Evolutionary conservation across 192 early-diverging fungal species (phyloP).

Genomic region (Coemansia sp.): DNA sequence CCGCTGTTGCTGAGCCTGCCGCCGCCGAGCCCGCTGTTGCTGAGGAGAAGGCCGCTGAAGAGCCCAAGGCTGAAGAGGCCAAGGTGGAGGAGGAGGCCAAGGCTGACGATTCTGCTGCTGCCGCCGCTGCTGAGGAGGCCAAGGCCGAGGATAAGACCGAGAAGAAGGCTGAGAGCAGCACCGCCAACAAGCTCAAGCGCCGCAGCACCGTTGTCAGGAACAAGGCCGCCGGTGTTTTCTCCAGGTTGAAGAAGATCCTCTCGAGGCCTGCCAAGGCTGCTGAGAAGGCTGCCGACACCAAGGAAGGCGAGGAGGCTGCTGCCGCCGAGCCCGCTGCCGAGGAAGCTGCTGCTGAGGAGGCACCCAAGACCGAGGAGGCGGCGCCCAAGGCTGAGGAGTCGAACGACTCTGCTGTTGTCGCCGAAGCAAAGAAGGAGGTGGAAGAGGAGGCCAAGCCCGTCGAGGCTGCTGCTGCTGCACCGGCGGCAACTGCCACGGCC

Average conservation of each 20-base stretch:
- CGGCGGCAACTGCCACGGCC: conserved; percentile 39
- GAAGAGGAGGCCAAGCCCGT: conserved; percentile 17
- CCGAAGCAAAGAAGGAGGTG: conserved; percentile 12
- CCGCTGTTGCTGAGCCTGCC: conserved; percentile 6
- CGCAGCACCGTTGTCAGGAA: conserved; percentile 42
- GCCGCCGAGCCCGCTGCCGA: conserved; percentile 14
- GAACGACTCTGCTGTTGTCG: conserved; percentile 35
- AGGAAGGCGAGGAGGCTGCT: conserved; percentile 10
- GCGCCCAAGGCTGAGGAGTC: conserved; percentile 37
- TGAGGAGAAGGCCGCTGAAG: conserved; percentile 21
- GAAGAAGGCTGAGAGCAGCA: conserved; percentile 23
- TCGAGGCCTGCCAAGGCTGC: conserved; percentile 37
- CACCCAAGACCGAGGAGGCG: conserved; percentile 11
- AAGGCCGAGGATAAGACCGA: conserved; percentile 19
- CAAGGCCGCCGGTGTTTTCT: conserved; percentile 48
- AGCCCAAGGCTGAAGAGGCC: conserved; percentile 17
- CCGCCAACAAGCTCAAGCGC: conserved; percentile 49
- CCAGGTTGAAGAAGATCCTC: conserved; percentile 42
- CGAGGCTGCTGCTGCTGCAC: conserved; percentile 25
- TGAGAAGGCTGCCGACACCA: conserved; percentile 17
- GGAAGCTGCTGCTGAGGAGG: conserved; percentile 17
- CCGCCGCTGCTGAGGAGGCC: conserved; percentile 6
- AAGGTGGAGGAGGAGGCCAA: conserved; percentile 21
- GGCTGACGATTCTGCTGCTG: conserved; percentile 10
- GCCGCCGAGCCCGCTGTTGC: conserved; percentile 13